These are phyloP conservation scores for Neonectria sp. DNA, from an alignment of 2,329 filamentous ascomycete genomes.

Conservation along the genomic window DNA sequence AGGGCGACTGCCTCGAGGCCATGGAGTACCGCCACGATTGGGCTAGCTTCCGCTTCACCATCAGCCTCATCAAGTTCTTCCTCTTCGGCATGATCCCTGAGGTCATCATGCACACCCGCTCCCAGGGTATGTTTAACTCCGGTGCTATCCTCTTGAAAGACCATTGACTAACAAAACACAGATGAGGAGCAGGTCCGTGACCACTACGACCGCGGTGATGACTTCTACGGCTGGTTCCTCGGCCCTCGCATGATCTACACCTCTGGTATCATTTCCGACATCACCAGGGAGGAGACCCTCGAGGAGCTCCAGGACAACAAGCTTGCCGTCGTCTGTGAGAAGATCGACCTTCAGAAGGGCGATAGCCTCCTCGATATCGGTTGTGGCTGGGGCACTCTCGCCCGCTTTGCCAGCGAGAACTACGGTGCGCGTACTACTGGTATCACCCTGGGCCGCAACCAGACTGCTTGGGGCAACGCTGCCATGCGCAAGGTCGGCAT, in stretches of 20 bases:
- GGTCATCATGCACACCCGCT: slow-evolving; percentile 91
- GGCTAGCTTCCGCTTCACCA: slow-evolving; percentile 94
- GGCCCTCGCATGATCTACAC: slow-evolving; percentile 99
- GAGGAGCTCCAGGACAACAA: slow-evolving; percentile 99
- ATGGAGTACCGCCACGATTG: slow-evolving; percentile 97
- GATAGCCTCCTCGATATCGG: slow-evolving; percentile 94
- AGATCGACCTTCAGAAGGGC: slow-evolving; percentile 86
- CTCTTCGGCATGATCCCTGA: slow-evolving; percentile 90
- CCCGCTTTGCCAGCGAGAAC: slow-evolving; percentile 92
- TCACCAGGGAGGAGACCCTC: slow-evolving; percentile 88
- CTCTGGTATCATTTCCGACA: slow-evolving; percentile 91
- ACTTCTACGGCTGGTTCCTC: slow-evolving; percentile 99
- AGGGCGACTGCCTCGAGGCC: slow-evolving; percentile 89
- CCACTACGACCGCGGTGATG: slow-evolving; percentile 97
- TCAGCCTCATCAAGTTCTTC: slow-evolving; percentile 89
- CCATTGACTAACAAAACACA: slow-evolving; percentile 35
- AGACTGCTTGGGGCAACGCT: slow-evolving; percentile 96
- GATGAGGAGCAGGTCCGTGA: slow-evolving; percentile 97
- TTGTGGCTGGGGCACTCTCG: slow-evolving; percentile 97
- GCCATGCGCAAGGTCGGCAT: slow-evolving; percentile 88
- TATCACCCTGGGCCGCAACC: slow-evolving; percentile 95
- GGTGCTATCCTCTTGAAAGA: no score
- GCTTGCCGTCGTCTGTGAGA: slow-evolving; percentile 93
- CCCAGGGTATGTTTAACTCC: slow-evolving; percentile 70
- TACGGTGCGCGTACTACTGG: slow-evolving; percentile 90